Evolutionary conservation across 2,329 filamentous ascomycete genomes (phyloP).

Genomic region (Tolypocladium sp.): DNA sequence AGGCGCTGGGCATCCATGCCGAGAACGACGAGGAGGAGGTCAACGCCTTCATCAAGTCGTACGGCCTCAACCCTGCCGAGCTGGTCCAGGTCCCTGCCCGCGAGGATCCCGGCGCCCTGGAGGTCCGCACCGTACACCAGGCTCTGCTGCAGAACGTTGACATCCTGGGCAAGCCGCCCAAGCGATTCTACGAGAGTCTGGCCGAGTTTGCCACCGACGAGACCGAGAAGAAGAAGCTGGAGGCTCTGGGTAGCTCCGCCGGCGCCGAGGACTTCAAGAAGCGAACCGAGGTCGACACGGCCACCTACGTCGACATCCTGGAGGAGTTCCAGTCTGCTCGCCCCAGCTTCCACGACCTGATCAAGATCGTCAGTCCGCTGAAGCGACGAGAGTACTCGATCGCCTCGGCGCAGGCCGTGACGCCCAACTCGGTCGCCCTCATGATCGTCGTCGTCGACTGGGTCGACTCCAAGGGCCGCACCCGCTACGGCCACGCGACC

Average conservation of each 20-base stretch:
- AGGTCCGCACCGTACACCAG: slow-evolving; percentile 90
- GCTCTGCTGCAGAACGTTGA: slow-evolving; percentile 86
- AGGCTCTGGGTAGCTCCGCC: slow-evolving; percentile 65
- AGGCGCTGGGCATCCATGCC: slow-evolving; percentile 91
- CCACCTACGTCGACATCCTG: slow-evolving; percentile 85
- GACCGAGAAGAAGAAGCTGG: slow-evolving; percentile 71
- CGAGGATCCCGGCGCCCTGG: slow-evolving; percentile 63
- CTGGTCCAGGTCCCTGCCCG: slow-evolving; percentile 87
- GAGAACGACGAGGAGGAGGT: slow-evolving; percentile 81
- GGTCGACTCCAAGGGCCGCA: slow-evolving; percentile 80
- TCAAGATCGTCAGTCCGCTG: slow-evolving; percentile 78
- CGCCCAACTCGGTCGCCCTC: slow-evolving; percentile 78
- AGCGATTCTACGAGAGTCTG: slow-evolving; percentile 93
- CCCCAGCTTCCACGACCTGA: slow-evolving; percentile 79
- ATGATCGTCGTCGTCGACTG: slow-evolving; percentile 98
- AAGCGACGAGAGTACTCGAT: slow-evolving; percentile 99
- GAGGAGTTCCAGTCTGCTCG: slow-evolving; percentile 85
- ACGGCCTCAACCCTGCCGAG: slow-evolving; percentile 73
- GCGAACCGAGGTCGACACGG: slow-evolving; percentile 79
- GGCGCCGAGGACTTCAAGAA: slow-evolving; percentile 88
- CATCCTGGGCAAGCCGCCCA: slow-evolving; percentile 92
- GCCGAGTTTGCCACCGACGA: slow-evolving; percentile 79
- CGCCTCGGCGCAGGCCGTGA: slow-evolving; percentile 91
- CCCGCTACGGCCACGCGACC: slow-evolving; percentile 87
- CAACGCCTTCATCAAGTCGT: slow-evolving; percentile 78